These are phyloP conservation scores for Cyclostephanos invisitatus DNA, from an alignment of 108 stramenopile species.

Conservation along the genomic window DNA sequence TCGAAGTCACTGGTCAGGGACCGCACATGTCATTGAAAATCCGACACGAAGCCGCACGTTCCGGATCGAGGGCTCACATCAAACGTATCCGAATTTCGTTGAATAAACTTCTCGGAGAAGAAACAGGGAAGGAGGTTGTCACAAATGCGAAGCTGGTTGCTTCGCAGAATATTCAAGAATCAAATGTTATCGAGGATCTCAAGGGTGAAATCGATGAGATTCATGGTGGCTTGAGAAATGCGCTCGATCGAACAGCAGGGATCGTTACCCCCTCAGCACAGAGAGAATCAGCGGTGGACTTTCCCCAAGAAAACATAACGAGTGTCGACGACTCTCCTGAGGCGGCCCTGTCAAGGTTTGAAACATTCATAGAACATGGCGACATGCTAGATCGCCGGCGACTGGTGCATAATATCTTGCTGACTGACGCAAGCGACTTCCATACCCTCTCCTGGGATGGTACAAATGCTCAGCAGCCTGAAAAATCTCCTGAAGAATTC, in stretches of 20 bases:
- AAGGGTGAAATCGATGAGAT: constrained; percentile 45
- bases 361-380: neutral
- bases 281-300: neutral
- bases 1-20: constrained; percentile 12
- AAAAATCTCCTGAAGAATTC: constrained; percentile 30
- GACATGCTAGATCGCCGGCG: neutral
- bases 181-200: constrained; percentile 13
- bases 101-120: constrained; percentile 39
- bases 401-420: constrained; percentile 40
- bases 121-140: constrained; percentile 38
- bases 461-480: constrained; percentile 2
- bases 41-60: constrained; percentile 26
- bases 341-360: neutral
- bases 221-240: constrained; percentile 6
- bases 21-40: constrained; percentile 32
- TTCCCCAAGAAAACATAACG: constrained; percentile 18
- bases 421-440: constrained; percentile 46
- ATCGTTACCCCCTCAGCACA: neutral
- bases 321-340: neutral
- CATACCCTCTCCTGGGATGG: constrained; percentile 48
- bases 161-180: constrained; percentile 10
- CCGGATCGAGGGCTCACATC: constrained; percentile 34
- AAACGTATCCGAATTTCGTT: constrained; percentile 37
- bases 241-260: neutral
- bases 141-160: constrained; percentile 34